Evolutionary conservation across 441 rosid species (phyloP), one percentile per base, ranked within the genome.

Genomic region (Bruguiera hainesii): DNA sequence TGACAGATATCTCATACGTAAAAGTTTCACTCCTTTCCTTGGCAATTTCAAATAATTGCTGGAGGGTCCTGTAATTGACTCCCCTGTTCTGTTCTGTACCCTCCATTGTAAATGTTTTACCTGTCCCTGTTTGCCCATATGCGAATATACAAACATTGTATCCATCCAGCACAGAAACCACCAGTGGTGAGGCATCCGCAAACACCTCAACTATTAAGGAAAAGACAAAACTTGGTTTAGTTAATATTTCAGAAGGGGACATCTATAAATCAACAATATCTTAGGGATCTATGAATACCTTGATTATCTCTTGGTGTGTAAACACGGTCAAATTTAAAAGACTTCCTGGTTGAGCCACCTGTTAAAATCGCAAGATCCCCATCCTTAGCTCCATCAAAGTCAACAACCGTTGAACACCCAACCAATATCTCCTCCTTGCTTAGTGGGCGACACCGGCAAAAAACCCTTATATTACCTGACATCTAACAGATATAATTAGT

Each of bases 141-240:
- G 96, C 98, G 78, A 93, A 91, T 69, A 93, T 91, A 67, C 96
- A 91, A n/a, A 93, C 96, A 71, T 93, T 89, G 87, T 86, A 93
- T 15, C 97, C 97, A 69, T 93, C 98, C 67, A 91, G 72, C 64
- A 93, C 94, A 5, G 97, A 93, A 69, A 80, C 76, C 66, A 85
- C 97, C 81, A 93, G 56, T 19, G 93, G 95, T 15, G 86, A 85
- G 46, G 96, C 87, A 79, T 93, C 97, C 65, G 83, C 86, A 76
- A 87, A 93, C 51, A 90, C 96, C 79, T 90, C 94, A 62, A 77
- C 97, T 93, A 78, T 67, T 56, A 51, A 42, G 64, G 56, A 68
- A 73, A 74, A 69, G 61, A 46, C 8, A 61, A 63, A 67, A 68
- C 42, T 58, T 7, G 8, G 62, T 64, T 57, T 23, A 68, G 23